Evolutionary conservation across 768 basidiomycete species (phyloP), one percentile per base, ranked within the genome.

Genomic region (Boletus tomentosulus): DNA sequence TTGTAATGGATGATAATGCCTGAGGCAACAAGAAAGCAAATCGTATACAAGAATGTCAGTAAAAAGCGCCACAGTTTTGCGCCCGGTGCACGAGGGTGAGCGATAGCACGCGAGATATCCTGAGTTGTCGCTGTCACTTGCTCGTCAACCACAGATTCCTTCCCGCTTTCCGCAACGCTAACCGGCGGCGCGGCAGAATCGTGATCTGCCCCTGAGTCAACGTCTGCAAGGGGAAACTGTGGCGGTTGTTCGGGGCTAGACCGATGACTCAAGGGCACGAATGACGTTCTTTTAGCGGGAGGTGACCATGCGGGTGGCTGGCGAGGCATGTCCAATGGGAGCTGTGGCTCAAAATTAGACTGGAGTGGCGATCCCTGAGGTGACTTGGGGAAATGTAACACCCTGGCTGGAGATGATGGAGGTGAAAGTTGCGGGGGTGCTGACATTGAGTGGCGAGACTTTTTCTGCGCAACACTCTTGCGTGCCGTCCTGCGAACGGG

Each of bases 381-480:
- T 38, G 57, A 58, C 51, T 16, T 42, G n/a, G 54, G 59, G n/a
- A 62, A 56, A 10, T 59, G 44, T 13, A 66, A 59, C 4, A 66
- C 54, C 61, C 65, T 71, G 27, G 65, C 48, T 30, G 77, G 74
- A 19, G 79, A 75, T 25, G 76, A 74, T 12, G 76, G 72, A 1
- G 77, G 74, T 8, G 71, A 71, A 25, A 69, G 57, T 61, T 84
- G 79, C 6, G 85, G 85, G 25, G 86, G 87, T 12, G 84, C 86
- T 13, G 89, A 89, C 57, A 81, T 76, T 3, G 87, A 87, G 66
- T 86, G 85, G 46, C 86, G 83, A 28, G 81, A 76, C 63, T 79
- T 85, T 41, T 75, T 79, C 6, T 74, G 63, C 7, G 54, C 59
- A 55, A 60, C 54, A 63, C 66, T 55, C 57, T 73, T 77, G 57